Percentiles rank a stretch among this genome's conserved stretches.
Evolutionary conservation across 2,329 filamentous ascomycete species (phyloP).

Genomic region (Phyllosticta citrichinensis): DNA sequence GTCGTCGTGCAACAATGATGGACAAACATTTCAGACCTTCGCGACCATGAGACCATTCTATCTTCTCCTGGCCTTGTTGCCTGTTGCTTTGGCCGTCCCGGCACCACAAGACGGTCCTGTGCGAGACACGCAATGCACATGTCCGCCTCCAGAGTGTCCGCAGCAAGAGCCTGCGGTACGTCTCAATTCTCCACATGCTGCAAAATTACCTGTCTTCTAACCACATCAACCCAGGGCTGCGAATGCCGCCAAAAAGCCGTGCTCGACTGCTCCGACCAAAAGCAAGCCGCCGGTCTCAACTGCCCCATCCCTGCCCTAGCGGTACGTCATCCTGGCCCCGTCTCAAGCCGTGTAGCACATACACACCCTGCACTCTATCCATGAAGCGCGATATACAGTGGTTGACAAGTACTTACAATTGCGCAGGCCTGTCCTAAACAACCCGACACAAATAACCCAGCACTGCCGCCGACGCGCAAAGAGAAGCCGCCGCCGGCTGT

Average conservation of each 20-base stretch:
- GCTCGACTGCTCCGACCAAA: background rate
- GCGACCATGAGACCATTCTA: constrained; percentile 1
- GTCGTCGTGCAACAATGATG: background rate
- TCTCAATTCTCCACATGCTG: background rate
- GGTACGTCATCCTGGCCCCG: background rate
- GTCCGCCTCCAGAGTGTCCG: constrained; percentile 1
- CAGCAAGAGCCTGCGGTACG: background rate
- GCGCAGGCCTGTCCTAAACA: too few relatives aligned
- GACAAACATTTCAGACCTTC: background rate
- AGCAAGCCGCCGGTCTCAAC: background rate
- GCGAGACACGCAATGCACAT: background rate
- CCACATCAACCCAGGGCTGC: background rate
- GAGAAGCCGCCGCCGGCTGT: background rate
- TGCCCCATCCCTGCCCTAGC: background rate
- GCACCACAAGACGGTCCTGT: background rate
- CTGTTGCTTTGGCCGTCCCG: background rate
- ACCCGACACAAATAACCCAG: too few relatives aligned
- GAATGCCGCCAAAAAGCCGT: background rate
- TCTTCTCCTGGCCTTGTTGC: background rate
- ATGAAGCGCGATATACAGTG: too few relatives aligned
- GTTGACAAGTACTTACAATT: too few relatives aligned
- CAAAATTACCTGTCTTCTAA: background rate
- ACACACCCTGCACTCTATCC: too few relatives aligned
- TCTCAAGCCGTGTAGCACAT: too few relatives aligned
- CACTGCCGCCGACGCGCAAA: background rate